A percentile compares a stretch with the other conserved stretches of the same genome.
Evolutionary conservation across 306 rosid genomes (phyloP).

Genomic region (Lagenaria siceraria): DNA sequence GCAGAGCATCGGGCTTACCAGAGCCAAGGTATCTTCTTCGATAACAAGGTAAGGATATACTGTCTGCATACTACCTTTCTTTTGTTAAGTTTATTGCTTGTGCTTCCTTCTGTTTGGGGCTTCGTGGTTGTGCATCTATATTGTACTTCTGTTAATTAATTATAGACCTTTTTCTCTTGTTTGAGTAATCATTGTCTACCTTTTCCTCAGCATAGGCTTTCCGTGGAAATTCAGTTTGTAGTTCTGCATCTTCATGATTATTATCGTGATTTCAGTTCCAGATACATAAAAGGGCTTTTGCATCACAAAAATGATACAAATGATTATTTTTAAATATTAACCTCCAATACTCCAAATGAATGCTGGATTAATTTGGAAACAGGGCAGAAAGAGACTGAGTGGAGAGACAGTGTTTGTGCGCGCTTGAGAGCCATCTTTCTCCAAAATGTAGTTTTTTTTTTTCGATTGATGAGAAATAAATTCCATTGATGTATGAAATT

Average conservation of each 20-base stretch:
- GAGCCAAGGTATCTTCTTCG: slow-evolving; percentile 67
- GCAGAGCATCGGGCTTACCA: slow-evolving; percentile 67
- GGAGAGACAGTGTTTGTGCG: neutral
- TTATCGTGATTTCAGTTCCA: neutral
- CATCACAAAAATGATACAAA: neutral
- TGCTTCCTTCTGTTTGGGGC: neutral
- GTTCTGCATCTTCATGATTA: neutral
- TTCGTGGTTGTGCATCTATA: neutral
- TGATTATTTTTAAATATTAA: neutral
- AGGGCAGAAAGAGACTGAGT: neutral
- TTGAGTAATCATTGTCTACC: neutral
- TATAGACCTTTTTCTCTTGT: neutral
- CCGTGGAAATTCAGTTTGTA: neutral
- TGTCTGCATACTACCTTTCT: neutral
- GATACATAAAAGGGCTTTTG: neutral
- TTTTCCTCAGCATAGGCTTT: neutral
- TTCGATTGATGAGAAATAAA: no score
- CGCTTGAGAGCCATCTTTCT: neutral
- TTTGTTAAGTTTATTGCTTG: neutral
- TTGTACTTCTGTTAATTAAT: neutral
- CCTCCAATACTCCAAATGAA: neutral
- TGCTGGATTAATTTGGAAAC: neutral
- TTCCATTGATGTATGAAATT: no score
- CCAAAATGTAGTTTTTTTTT: neutral
- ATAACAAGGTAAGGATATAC: slow-evolving; percentile 56